phyloP scores from a whole-genome alignment of 768 basidiomycete genomes.

The Tephrocybe sp. region DNA sequence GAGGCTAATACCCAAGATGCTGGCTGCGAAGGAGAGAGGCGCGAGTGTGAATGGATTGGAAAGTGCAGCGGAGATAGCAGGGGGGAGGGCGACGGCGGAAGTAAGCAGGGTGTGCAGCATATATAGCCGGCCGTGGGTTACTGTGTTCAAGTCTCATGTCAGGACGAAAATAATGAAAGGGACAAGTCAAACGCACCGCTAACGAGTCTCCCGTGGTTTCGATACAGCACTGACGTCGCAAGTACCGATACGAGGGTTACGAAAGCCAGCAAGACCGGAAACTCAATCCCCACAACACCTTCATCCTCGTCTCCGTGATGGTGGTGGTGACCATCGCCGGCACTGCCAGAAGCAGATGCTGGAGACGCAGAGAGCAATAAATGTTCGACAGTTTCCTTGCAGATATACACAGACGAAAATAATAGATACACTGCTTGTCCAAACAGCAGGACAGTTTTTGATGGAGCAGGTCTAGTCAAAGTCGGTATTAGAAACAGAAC shows the following conservation, averaged over 20 bases:
- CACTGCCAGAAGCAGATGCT: conserved; percentile 16
- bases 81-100: no score
- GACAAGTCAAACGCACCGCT: conserved; percentile 46
- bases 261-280: conserved; percentile 57
- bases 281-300: conserved; percentile 52
- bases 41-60: background rate
- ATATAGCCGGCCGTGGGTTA: no score
- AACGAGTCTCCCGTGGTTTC: conserved; percentile 65
- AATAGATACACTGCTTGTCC: conserved; percentile 91
- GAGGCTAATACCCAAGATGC: background rate
- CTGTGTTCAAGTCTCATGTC: background rate
- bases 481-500: conserved; percentile 2
- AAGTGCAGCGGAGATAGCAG: background rate
- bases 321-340: conserved; percentile 56
- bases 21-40: background rate
- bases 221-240: conserved; percentile 53
- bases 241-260: conserved; percentile 56
- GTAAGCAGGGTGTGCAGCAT: no score
- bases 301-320: conserved; percentile 60
- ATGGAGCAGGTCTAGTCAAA: conserved; percentile 53
- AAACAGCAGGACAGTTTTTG: conserved; percentile 75
- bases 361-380: conserved; percentile 60
- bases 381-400: conserved; percentile 96
- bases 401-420: conserved; percentile 93
- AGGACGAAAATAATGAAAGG: conserved; percentile 32